Evolutionary conservation across 371 early-diverging fungal species (phyloP).

Genomic region (Capillidium rhysosporum): DNA sequence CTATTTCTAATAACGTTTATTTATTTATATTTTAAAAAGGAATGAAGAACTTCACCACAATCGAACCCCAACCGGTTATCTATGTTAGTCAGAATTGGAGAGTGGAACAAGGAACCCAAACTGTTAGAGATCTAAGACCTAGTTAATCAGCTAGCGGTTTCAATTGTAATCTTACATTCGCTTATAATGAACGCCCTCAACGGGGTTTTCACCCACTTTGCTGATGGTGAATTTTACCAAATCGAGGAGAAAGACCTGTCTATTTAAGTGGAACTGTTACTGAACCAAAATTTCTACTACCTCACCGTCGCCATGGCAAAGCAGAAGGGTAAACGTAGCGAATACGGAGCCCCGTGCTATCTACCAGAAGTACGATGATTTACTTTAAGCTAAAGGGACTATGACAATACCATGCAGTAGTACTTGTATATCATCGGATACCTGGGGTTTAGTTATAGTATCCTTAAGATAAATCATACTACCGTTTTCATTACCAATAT

Average conservation of each 20-base stretch:
- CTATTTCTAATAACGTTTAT: neutral
- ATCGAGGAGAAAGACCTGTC: constrained; percentile 74
- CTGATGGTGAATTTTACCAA: constrained; percentile 56
- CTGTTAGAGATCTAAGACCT: constrained; percentile 77
- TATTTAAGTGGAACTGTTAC: constrained; percentile 67
- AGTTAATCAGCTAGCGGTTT: constrained; percentile 74
- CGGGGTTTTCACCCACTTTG: constrained; percentile 66
- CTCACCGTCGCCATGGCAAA: constrained; percentile 60
- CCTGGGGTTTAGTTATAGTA: constrained; percentile 87
- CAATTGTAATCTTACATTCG: constrained; percentile 43
- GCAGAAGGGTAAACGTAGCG: constrained; percentile 24
- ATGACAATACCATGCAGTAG: constrained; percentile 77
- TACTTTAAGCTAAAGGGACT: constrained; percentile 75
- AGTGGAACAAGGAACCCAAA: constrained; percentile 13
- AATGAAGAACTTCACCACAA: constrained; percentile 48
- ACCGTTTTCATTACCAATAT: neutral
- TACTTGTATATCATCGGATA: constrained; percentile 79
- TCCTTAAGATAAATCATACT: constrained; percentile 44
- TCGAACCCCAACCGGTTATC: constrained; percentile 20
- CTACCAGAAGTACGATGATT: constrained; percentile 81
- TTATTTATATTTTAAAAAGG: constrained; percentile 10
- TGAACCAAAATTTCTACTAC: constrained; percentile 67
- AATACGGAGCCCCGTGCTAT: constrained; percentile 59
- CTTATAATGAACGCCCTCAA: constrained; percentile 70
- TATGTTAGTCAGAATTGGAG: constrained; percentile 15